These are phyloP conservation scores for Stagonosporopsis cucurbitacearum DNA, from an alignment of 2,329 filamentous ascomycete species.

Conservation along the genomic window DNA sequence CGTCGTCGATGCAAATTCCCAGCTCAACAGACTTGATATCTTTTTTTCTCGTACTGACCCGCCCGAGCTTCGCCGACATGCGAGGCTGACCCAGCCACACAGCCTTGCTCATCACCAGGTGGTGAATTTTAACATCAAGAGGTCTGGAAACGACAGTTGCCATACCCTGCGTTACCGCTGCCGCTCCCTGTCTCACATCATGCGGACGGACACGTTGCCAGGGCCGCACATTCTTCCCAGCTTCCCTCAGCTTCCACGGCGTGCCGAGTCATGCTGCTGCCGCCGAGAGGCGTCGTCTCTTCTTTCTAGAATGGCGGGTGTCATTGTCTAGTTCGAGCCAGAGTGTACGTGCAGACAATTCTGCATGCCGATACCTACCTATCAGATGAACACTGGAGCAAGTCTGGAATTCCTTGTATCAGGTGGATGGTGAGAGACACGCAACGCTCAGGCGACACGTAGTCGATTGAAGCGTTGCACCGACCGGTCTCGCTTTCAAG, in stretches of 20 bases:
- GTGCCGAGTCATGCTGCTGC: conserved; percentile 12
- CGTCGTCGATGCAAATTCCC: not conserved
- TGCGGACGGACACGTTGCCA: conserved; percentile 6
- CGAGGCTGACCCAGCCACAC: not conserved
- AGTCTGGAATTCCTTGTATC: not conserved
- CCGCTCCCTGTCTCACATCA: conserved; percentile 19
- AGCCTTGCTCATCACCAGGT: not conserved
- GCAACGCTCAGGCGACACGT: too few relatives aligned
- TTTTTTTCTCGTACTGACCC: too few relatives aligned
- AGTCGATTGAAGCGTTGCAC: conserved; percentile 7
- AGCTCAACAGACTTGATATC: not conserved
- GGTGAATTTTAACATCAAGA: not conserved
- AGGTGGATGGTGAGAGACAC: not conserved
- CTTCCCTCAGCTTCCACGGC: not conserved
- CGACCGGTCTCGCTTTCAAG: conserved; percentile 1
- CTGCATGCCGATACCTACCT: not conserved
- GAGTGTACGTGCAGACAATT: not conserved
- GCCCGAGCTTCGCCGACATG: not conserved
- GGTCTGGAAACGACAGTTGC: not conserved
- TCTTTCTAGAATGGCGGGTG: not conserved
- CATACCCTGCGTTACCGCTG: conserved; percentile 7
- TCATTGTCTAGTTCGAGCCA: not conserved
- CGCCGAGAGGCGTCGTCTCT: not conserved
- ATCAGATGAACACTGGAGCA: not conserved
- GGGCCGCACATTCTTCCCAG: conserved; percentile 4